Evolutionary conservation across 2,329 filamentous ascomycete species (phyloP).

Genomic region (Bertia moriformis): DNA sequence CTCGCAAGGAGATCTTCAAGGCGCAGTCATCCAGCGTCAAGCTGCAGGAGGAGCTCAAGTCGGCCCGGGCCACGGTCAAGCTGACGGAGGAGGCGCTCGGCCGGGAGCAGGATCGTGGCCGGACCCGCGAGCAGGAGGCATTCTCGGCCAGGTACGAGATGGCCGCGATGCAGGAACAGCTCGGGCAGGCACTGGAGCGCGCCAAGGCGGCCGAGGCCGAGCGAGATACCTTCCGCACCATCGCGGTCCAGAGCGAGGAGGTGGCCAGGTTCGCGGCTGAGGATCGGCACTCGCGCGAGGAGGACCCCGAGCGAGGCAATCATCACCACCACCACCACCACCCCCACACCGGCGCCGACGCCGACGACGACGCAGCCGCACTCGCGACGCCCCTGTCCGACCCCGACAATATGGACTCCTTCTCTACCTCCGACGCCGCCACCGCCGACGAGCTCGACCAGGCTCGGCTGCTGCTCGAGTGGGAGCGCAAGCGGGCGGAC

Average conservation of each 20-base stretch:
- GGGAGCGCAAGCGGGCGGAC: conserved; percentile 37
- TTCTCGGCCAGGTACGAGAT: conserved; percentile 54
- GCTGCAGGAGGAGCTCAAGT: conserved; percentile 60
- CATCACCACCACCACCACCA: no score
- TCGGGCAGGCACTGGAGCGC: conserved; percentile 46
- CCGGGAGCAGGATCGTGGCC: conserved; percentile 46
- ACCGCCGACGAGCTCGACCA: no score
- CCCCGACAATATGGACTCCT: conserved; percentile 39
- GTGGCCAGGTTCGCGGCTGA: conserved; percentile 60
- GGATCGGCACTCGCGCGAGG: conserved; percentile 51
- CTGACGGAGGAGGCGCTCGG: conserved; percentile 43
- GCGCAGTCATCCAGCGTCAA: conserved; percentile 56
- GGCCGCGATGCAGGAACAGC: conserved; percentile 49
- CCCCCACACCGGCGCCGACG: conserved; percentile 37
- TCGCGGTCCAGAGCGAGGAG: conserved; percentile 58
- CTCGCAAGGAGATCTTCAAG: conserved; percentile 62
- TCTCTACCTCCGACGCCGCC: conserved; percentile 37
- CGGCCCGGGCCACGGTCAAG: conserved; percentile 36
- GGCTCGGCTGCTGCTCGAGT: neutral
- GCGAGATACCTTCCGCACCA: conserved; percentile 56
- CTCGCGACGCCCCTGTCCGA: no score
- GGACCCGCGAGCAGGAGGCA: conserved; percentile 52
- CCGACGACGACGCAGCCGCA: conserved; percentile 12
- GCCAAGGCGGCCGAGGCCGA: conserved; percentile 58
- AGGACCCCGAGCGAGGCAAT: conserved; percentile 31